Conservation (phyloP, 306 rosid genomes). For the Cicer cuneatum region DNA sequence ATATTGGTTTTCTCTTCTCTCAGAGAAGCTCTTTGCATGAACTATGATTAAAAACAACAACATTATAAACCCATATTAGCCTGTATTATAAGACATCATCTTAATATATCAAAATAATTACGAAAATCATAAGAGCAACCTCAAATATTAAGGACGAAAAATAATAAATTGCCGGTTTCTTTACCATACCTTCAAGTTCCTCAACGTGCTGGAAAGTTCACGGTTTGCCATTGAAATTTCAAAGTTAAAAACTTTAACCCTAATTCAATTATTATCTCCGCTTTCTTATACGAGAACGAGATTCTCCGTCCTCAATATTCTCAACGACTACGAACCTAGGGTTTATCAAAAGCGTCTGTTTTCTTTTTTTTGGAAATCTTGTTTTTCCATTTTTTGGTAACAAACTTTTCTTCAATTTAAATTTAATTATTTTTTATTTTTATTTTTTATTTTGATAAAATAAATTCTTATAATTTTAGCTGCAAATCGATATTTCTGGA, state of each 20-base stretch:
- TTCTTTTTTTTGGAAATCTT: too few relatives aligned
- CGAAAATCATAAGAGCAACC: background rate
- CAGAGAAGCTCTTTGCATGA: conserved; percentile 85
- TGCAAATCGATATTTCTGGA: too few relatives aligned
- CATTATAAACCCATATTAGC: background rate
- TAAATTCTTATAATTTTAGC: too few relatives aligned
- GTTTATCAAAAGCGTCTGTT: too few relatives aligned
- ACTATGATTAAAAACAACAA: conserved; percentile 44
- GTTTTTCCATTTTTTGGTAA: too few relatives aligned
- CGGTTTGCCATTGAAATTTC: conserved; percentile 63
- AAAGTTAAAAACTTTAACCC: background rate
- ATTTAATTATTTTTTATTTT: too few relatives aligned
- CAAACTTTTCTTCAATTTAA: too few relatives aligned
- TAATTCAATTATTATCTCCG: background rate
- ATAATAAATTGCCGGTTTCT: background rate
- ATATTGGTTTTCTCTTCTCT: conserved; percentile 64
- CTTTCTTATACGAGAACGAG: background rate
- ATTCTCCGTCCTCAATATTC: background rate
- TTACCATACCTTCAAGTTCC: conserved; percentile 69
- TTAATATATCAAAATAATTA: background rate
- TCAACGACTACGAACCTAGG: background rate
- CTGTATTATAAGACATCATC: background rate
- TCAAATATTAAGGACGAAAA: background rate
- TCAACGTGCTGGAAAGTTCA: conserved; percentile 73
- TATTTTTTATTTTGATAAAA: too few relatives aligned